Evolutionary conservation across 306 rosid species (phyloP), one percentile per base, ranked within the genome.

Genomic region (Cotoneaster glaucophyllus): DNA sequence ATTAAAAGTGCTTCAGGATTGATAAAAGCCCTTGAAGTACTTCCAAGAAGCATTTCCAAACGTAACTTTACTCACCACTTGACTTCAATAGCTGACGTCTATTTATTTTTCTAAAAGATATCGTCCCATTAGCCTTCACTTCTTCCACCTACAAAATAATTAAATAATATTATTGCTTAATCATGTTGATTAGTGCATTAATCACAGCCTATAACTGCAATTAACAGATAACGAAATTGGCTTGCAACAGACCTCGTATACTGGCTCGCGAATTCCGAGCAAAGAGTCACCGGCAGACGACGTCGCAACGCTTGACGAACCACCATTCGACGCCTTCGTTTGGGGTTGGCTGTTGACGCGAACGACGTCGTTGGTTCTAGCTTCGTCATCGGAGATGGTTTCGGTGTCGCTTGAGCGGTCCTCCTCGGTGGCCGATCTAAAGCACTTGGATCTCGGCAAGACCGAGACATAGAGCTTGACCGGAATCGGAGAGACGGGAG

Each of bases 191-290:
- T 32, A 77, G 25, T 68, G 58, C 18, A 53, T 45, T 57, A 77
- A 68, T 14, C 52, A 28, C 67, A 11, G 32, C 43, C 3, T 48
- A 18, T 3, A 34, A 37, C 21, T 4, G 18, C 58, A 8, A 66
- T 11, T 25, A 48, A 14, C 53, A 14, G 53, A 48, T 48, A 4
- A n/a, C 24, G 13, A 57, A 37, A 6, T 15, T 18, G 32, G 14
- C 59, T n/a, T 31, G 24, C 64, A 77, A 67, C 83, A 63, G 64
- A 96, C 98, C 90, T 92, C 94, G 70, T 96, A 96, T 73, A 96
- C 90, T 5, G 91, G 96, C 84, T 96, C 99, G 4, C 99, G 97
- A 81, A 96, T 90, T 75, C 98, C 97, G n/a, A 90, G 92, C 31
- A 90, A 83, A 76, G 84, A 86, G 29, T 96, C 99, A 80, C 89